These are phyloP conservation scores for Solanum chacoense DNA, from an alignment of 305 asterid species.

Conservation along the genomic window DNA sequence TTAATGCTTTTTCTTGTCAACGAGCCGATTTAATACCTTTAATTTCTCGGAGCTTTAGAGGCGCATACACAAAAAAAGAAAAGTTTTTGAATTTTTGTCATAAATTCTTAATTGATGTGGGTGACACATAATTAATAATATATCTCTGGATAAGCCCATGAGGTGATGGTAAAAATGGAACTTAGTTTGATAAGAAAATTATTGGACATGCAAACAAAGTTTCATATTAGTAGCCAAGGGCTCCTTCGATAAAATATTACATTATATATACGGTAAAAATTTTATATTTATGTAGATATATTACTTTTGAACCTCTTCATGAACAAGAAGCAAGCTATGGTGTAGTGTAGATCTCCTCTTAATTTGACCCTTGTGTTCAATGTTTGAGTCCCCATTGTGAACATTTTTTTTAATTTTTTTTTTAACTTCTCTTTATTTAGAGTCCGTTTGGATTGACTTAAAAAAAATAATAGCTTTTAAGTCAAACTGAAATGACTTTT, in stretches of 20 bases:
- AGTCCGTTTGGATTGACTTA: too few relatives aligned
- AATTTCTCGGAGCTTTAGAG: neutral
- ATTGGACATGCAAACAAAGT: neutral
- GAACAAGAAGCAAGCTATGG: neutral
- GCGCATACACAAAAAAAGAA: neutral
- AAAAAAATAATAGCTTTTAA: too few relatives aligned
- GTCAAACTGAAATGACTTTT: too few relatives aligned
- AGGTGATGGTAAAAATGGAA: neutral
- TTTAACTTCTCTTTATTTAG: too few relatives aligned
- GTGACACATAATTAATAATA: neutral
- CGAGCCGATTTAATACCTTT: neutral
- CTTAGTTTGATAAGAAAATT: neutral
- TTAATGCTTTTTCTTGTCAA: neutral
- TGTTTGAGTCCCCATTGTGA: neutral
- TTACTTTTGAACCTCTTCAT: neutral
- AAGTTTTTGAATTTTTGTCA: too few relatives aligned
- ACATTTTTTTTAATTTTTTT: neutral
- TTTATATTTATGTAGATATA: too few relatives aligned
- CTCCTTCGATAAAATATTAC: rapidly evolving
- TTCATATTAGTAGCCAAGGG: too few relatives aligned
- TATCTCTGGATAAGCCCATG: neutral
- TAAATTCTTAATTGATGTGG: neutral
- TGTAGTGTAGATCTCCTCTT: neutral
- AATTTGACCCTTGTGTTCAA: neutral
- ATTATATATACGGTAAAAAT: rapidly evolving